These are phyloP conservation scores for Fusarium phyllophilum DNA, from an alignment of 2,329 filamentous ascomycete species.

Conservation along the genomic window DNA sequence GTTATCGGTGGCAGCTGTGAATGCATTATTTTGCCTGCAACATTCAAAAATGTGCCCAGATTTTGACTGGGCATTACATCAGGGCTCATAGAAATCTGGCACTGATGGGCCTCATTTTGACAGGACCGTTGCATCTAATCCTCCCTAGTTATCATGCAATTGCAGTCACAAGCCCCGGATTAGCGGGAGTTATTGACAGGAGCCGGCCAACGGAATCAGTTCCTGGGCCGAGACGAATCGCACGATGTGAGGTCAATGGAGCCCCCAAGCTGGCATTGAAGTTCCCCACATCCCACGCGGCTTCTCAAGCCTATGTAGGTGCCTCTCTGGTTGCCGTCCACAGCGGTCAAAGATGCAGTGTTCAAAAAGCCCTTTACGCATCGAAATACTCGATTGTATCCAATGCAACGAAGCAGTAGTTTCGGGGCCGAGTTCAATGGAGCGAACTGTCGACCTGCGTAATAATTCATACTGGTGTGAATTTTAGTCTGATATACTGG, in stretches of 20 bases:
- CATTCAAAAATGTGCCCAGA: not conserved
- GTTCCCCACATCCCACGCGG: conserved; percentile 33
- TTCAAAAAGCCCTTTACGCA: not conserved
- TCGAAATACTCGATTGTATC: not conserved
- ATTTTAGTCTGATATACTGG: not conserved
- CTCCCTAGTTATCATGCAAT: conserved; percentile 25
- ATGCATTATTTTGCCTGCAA: not conserved
- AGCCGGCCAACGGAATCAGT: conserved; percentile 25
- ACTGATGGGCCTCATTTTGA: conserved; percentile 14
- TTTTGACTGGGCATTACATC: not conserved
- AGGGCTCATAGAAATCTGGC: conserved; percentile 3
- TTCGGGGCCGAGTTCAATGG: not conserved
- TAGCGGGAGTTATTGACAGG: conserved; percentile 10
- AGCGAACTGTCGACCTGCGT: not conserved
- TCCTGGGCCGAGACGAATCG: conserved; percentile 28
- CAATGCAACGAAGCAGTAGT: not conserved
- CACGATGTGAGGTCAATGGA: conserved; percentile 34
- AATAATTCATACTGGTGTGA: not conserved
- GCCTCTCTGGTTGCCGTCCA: not conserved
- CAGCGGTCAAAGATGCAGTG: conserved; percentile 26
- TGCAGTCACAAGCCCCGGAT: conserved; percentile 17
- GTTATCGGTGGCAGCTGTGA: not conserved
- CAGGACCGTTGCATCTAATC: conserved; percentile 6
- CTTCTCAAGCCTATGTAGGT: conserved; percentile 12
- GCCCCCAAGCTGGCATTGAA: conserved; percentile 20